These are phyloP conservation scores for Agaricus blazei DNA, from an alignment of 768 basidiomycete genomes.

Conservation along the genomic window DNA sequence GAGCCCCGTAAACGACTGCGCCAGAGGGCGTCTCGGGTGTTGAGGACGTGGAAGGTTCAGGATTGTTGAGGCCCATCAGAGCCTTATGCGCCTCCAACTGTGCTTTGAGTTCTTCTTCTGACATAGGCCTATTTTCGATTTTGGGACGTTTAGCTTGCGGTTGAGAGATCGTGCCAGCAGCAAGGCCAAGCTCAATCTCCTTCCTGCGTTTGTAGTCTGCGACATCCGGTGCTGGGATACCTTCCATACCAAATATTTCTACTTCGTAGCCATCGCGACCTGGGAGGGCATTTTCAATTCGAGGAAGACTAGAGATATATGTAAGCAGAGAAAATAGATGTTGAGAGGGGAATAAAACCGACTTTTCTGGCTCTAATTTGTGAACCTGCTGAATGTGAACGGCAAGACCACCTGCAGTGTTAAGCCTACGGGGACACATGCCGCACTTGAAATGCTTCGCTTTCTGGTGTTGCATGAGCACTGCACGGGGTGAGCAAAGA, in stretches of 20 bases:
- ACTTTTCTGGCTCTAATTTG: slow-evolving; percentile 96
- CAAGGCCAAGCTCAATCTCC: slow-evolving; percentile 87
- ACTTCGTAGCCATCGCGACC: slow-evolving; percentile 97
- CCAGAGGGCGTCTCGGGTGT: slow-evolving; percentile 1
- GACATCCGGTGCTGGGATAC: slow-evolving; percentile 89
- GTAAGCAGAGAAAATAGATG: background rate
- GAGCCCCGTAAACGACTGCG: slow-evolving; percentile 66
- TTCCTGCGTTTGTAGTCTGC: slow-evolving; percentile 96
- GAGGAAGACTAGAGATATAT: slow-evolving; percentile 49
- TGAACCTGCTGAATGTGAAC: slow-evolving; percentile 99
- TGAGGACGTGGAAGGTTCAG: slow-evolving; percentile 12
- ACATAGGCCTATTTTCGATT: slow-evolving; percentile 68
- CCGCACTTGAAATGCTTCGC: slow-evolving; percentile 99
- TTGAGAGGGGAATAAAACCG: slow-evolving; percentile 18
- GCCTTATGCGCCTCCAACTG: slow-evolving; percentile 89
- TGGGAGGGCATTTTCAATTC: slow-evolving; percentile 94
- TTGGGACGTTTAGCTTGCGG: slow-evolving; percentile 80
- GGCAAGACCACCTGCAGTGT: slow-evolving; percentile 95
- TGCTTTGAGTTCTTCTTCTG: slow-evolving; percentile 78
- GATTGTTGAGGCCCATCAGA: slow-evolving; percentile 62
- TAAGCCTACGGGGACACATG: slow-evolving; percentile 91
- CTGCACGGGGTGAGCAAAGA: slow-evolving; percentile 31
- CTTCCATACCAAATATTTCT: slow-evolving; percentile 99
- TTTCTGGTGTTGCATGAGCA: slow-evolving; percentile 98
- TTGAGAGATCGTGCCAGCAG: slow-evolving; percentile 76